Evolutionary conservation across 148 eudicot genomes (phyloP).

Genomic region (Dianthus caryophyllus): DNA sequence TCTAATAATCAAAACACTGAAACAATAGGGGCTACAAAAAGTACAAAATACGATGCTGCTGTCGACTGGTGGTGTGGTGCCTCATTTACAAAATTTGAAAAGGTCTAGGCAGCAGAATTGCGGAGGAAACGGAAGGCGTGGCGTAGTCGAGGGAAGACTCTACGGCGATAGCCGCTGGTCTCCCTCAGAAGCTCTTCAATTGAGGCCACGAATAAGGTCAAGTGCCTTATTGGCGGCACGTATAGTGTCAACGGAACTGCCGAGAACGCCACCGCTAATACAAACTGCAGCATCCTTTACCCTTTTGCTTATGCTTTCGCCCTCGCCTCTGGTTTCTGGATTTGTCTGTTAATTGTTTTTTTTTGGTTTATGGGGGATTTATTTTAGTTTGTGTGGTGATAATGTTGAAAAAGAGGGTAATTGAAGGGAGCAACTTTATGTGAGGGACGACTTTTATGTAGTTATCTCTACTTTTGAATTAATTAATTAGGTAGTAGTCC

Average conservation of each 20-base stretch:
- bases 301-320: not conserved
- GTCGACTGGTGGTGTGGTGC: too few species aligned
- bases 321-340: not conserved
- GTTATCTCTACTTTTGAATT: too few species aligned
- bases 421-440: not conserved
- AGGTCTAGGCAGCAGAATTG: not conserved
- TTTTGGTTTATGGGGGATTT: not conserved
- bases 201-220: constrained; percentile 30
- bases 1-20: too few species aligned
- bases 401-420: not conserved
- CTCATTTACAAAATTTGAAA: too few species aligned
- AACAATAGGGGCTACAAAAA: too few species aligned
- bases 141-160: constrained; percentile 24
- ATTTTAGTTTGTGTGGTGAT: too few species aligned
- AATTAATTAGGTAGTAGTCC: too few species aligned
- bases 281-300: constrained; percentile 26
- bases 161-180: constrained; percentile 17
- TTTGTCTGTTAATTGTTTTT: not conserved
- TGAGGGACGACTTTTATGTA: not conserved
- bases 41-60: too few species aligned
- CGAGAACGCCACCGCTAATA: constrained; percentile 42
- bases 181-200: constrained; percentile 24
- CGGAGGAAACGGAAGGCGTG: constrained; percentile 22
- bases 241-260: constrained; percentile 39
- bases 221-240: constrained; percentile 37